Evolutionary conservation across 2,329 filamentous ascomycete genomes (phyloP), one percentile per base, ranked within the genome.

Genomic region (Ceratocystis ficicola): DNA sequence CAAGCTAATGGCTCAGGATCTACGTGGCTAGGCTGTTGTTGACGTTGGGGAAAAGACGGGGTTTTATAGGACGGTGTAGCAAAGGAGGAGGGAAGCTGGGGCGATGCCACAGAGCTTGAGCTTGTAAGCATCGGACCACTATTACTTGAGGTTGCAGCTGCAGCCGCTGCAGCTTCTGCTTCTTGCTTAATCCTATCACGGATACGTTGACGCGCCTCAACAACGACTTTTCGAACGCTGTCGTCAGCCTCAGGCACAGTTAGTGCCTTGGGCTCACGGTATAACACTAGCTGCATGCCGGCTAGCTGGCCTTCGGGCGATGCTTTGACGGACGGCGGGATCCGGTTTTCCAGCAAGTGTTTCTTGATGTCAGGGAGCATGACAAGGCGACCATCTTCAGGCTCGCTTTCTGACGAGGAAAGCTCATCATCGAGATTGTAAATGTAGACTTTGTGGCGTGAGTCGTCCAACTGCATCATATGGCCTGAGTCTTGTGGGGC

Each of bases 381-480:
- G 72, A 92, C 80, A 60, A 95, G 81, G 70, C 79, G 81, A 70
- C 82, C 81, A 70, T 75, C 68, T 75, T 76, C 68, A 12, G 85
- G 80, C 52, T 83, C 78, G 61, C 80, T 77, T 68, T 88, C 84
- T 32, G 74, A 74, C 6, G 77, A 78, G 15, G 87, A 86, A 41
- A 97, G 82, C 76, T 97, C 93, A 71, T 88, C 88, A 73, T 95
- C 91, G 8, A 99, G 80, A 75, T 95, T 86, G 78, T 92, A 87
- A 71, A 99, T 91, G 79, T 94, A 96, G 68, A 96, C 85, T 72
- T 88, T 89, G 77, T 95, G 81, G 71, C 89, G 88, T 41, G 89
- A 87, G 75, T 96, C 87, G 76, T 97, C 92, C 68, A 97, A 74
- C 66, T 88, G 82, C 93, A 97, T 96, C 93, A 97, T 96, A 69